phyloP scores from a whole-genome alignment of 805 yeast genomes.

The Monosporozyma yasuniensis region DNA sequence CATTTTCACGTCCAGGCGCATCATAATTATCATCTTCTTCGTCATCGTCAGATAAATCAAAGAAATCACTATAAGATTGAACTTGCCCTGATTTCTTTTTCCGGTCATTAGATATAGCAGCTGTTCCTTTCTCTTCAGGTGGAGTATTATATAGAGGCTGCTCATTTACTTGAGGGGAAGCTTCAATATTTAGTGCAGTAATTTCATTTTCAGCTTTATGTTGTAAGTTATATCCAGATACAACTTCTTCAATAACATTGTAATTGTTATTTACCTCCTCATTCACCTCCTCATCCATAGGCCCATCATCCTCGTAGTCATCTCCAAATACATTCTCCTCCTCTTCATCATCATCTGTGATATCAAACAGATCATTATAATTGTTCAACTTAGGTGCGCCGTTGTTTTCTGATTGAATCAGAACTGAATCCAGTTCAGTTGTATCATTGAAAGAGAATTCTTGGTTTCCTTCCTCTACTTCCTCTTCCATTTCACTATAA shows the following conservation, averaged over 20 bases:
- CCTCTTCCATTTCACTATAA: constrained; percentile 10
- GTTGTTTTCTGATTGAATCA: neutral
- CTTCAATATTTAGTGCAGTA: neutral
- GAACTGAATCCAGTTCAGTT: neutral
- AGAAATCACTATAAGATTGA: constrained; percentile 7
- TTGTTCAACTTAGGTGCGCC: neutral
- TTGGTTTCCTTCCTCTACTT: neutral
- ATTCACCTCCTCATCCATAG: neutral
- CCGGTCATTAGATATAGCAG: neutral
- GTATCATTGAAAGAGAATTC: neutral
- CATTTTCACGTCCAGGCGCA: neutral
- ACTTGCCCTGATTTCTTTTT: neutral
- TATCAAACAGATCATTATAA: constrained; percentile 1
- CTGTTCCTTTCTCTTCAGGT: neutral
- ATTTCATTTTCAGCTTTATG: neutral
- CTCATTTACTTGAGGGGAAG: neutral
- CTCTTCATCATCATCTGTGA: constrained; percentile 4
- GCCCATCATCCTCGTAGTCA: neutral
- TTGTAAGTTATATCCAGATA: neutral
- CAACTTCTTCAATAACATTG: neutral
- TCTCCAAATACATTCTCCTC: neutral
- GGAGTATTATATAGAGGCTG: neutral
- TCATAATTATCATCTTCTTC: constrained; percentile 1
- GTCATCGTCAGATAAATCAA: constrained; percentile 7
- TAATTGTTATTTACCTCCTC: neutral